phyloP scores from a whole-genome alignment of 352 stramenopile species.

The Blastocystis hominis region DNA sequence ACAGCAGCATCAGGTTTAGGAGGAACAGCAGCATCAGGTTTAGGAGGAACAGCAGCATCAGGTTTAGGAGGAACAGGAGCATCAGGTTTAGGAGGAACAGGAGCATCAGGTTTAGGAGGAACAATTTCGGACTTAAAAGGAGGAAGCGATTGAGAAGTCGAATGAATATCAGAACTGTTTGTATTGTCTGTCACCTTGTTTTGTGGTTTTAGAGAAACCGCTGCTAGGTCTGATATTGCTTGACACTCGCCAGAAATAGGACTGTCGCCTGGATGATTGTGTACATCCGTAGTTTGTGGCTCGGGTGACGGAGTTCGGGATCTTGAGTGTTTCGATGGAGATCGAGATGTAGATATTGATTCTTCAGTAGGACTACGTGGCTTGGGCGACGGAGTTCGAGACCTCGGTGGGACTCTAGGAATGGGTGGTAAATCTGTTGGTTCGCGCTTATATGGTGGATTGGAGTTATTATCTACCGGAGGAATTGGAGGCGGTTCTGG shows the following conservation, averaged over 20 bases:
- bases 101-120: not conserved
- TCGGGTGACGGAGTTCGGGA: too few relatives aligned
- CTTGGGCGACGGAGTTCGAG: not conserved
- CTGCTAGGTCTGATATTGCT: too few relatives aligned
- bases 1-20: not conserved
- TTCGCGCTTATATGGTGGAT: not conserved
- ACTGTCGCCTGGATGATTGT: too few relatives aligned
- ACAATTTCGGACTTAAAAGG: not conserved
- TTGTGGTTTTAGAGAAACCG: too few relatives aligned
- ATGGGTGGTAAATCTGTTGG: not conserved
- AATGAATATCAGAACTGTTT: too few relatives aligned
- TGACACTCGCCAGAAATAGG: too few relatives aligned
- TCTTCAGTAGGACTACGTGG: not conserved
- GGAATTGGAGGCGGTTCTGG: not conserved
- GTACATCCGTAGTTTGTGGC: too few relatives aligned
- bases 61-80: not conserved
- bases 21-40: not conserved
- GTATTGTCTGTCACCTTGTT: too few relatives aligned
- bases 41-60: not conserved
- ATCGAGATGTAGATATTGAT: not conserved
- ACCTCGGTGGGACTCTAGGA: not conserved
- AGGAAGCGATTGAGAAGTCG: not conserved
- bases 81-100: not conserved
- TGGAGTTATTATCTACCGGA: not conserved
- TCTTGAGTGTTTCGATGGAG: too few relatives aligned